Evolutionary conservation across 352 stramenopile species (phyloP), one percentile per base, ranked within the genome.

Genomic region (Phytophthora niederhauseri): DNA sequence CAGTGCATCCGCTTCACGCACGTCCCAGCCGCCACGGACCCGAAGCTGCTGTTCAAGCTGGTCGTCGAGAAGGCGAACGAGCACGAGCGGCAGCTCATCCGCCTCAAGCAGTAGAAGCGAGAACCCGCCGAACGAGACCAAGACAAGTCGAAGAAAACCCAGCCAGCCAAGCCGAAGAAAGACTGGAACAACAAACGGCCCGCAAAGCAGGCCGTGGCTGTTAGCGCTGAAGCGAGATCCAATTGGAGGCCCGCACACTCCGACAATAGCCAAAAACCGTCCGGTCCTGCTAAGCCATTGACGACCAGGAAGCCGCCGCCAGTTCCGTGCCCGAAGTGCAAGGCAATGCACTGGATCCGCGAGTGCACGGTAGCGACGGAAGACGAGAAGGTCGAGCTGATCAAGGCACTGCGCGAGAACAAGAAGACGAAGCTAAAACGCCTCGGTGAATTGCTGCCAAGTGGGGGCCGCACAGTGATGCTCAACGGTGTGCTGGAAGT

Each of bases 21-120:
- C 30, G 26, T 36, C 3, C 0, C 3, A 1, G 46, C 58, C 0
- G 31, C 48, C 3, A 26, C 15, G 5, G 24, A 59, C 49, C 49
- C 49, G 4, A 43, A n/a, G 22, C 2, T 24, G 20, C 49, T 58
- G 20, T 65, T 66, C 45, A 6, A 38, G 1, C 22, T 66, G 6
- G 34, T 58, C 11, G 6, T 66, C 6, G 59, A 58, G 34, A 53
- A 54, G 22, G 49, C 59, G 4, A 58, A n/a, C 1, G 59, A 66
- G 7, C 17, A 45, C 1, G 22, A 66, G 24, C 59, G 48, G 2
- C 24, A 66, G 46, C 15, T 31, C 7, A 3, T n/a, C 1, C 20
- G 49, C 0, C 26, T 66, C 19, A 59, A 58, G n/a, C 1, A 1
- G 6, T 7, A 31, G 9, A 68, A 26, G 34, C 49, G 19, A 0